Conservation (phyloP, 2,329 filamentous ascomycete genomes). For the Nigrospora oryzae region DNA sequence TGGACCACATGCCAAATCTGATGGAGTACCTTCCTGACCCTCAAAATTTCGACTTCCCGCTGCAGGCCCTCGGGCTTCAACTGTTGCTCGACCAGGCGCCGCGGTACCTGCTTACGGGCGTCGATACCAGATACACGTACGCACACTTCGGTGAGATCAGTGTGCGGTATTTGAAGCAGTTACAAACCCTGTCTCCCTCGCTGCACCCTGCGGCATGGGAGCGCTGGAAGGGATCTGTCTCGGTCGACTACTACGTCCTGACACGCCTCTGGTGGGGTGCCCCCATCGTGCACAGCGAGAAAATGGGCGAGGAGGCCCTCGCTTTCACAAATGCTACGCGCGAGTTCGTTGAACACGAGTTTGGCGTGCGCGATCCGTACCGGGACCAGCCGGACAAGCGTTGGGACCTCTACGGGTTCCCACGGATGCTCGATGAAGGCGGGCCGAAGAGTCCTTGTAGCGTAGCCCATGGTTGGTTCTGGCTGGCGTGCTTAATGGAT, state of each 20-base stretch:
- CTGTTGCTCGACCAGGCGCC: slow-evolving; percentile 18
- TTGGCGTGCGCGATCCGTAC: slow-evolving; percentile 10
- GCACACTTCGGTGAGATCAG: slow-evolving; percentile 15
- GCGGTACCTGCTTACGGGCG: slow-evolving; percentile 11
- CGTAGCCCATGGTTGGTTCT: slow-evolving; percentile 11
- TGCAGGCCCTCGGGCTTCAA: slow-evolving; percentile 16
- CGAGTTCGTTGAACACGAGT: slow-evolving; percentile 9
- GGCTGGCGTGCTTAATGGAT: slow-evolving; percentile 16
- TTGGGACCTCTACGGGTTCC: slow-evolving; percentile 13
- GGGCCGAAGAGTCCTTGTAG: slow-evolving; percentile 9
- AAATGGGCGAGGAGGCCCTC: slow-evolving; percentile 3
- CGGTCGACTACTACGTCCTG: slow-evolving; percentile 16
- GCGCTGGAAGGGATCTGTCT: slow-evolving; percentile 8
- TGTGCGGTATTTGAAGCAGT: slow-evolving; percentile 6
- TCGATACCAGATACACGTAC: slow-evolving; percentile 16
- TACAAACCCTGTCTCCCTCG: slow-evolving; percentile 5
- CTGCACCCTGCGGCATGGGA: slow-evolving; percentile 10
- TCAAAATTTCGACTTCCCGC: slow-evolving; percentile 10
- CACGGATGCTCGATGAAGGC: slow-evolving; percentile 6
- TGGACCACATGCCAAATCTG: slow-evolving; percentile 14
- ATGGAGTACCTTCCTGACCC: slow-evolving; percentile 13
- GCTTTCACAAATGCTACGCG: slow-evolving; percentile 13
- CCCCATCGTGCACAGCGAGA: slow-evolving; percentile 17
- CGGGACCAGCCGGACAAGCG: slow-evolving; percentile 8
- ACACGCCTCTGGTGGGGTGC: slow-evolving; percentile 14